phyloP scores from a whole-genome alignment of 768 basidiomycete genomes.

The Russula sp. region DNA sequence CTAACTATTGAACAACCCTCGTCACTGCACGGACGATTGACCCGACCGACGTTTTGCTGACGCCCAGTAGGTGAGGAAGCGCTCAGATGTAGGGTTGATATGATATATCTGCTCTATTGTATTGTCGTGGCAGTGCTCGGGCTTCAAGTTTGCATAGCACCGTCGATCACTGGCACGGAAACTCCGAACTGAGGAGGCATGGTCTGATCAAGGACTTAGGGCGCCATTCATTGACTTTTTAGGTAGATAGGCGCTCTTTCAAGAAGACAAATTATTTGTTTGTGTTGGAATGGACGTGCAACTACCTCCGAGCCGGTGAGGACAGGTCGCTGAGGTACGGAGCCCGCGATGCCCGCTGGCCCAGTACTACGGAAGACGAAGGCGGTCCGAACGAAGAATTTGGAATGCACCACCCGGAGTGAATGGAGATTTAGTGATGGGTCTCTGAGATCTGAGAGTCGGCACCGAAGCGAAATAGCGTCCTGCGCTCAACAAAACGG shows the following conservation, averaged over 20 bases:
- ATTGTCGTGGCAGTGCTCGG: background rate
- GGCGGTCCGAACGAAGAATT: background rate
- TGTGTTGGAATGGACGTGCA: no score
- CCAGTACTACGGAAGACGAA: background rate
- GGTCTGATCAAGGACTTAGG: background rate
- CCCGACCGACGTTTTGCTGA: background rate
- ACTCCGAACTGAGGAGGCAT: no score
- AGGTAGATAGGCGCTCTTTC: background rate
- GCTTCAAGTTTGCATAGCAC: background rate
- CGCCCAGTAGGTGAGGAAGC: background rate
- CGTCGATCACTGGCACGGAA: background rate
- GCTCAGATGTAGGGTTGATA: background rate
- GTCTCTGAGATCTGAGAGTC: background rate
- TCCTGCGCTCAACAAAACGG: background rate
- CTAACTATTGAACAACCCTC: background rate
- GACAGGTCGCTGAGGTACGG: no score
- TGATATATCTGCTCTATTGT: no score
- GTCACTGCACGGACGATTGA: background rate
- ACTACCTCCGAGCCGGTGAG: no score
- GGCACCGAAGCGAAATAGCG: background rate
- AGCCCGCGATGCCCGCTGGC: background rate
- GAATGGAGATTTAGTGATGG: background rate
- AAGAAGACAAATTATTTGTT: background rate
- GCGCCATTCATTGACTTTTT: background rate
- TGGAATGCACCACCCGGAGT: background rate